Conservation (phyloP, 1,284 basidiomycete species). For the Golubevia pallescens region DNA sequence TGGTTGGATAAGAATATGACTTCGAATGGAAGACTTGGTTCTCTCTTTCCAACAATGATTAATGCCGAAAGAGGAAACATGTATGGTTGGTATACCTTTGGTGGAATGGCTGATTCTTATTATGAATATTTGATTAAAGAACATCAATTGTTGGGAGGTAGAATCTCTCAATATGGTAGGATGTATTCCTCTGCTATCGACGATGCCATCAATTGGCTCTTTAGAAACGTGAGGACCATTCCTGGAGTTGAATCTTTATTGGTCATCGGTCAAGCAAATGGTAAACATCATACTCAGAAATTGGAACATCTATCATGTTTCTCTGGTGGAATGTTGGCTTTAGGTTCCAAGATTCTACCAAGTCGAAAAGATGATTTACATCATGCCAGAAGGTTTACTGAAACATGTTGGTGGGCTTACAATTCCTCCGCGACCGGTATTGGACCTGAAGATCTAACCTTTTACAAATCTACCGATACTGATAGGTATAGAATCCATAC, state of each 20-base stretch:
- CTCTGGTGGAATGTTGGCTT: slow-evolving; percentile 52
- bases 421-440: slow-evolving; percentile 54
- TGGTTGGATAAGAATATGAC: slow-evolving; percentile 57
- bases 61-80: slow-evolving; percentile 31
- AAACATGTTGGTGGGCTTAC: slow-evolving; percentile 63
- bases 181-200: slow-evolving; percentile 57
- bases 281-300: slow-evolving; percentile 24
- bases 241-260: slow-evolving; percentile 36
- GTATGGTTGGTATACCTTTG: slow-evolving; percentile 46
- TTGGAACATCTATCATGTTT: slow-evolving; percentile 60
- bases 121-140: slow-evolving; percentile 64
- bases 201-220: slow-evolving; percentile 39
- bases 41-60: slow-evolving; percentile 37
- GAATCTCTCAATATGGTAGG: slow-evolving; percentile 48
- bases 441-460: slow-evolving; percentile 53
- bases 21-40: slow-evolving; percentile 21
- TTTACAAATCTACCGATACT: slow-evolving; percentile 21
- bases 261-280: slow-evolving; percentile 23
- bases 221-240: slow-evolving; percentile 38
- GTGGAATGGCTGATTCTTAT: slow-evolving; percentile 60
- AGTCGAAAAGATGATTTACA: slow-evolving; percentile 32
- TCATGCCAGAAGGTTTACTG: slow-evolving; percentile 39
- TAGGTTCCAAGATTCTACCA: slow-evolving; percentile 41
- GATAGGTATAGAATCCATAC: neutral
- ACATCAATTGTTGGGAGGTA: slow-evolving; percentile 54